These are phyloP conservation scores for Santalum album DNA, from an alignment of 164 flowering plant genomes.

Conservation along the genomic window DNA sequence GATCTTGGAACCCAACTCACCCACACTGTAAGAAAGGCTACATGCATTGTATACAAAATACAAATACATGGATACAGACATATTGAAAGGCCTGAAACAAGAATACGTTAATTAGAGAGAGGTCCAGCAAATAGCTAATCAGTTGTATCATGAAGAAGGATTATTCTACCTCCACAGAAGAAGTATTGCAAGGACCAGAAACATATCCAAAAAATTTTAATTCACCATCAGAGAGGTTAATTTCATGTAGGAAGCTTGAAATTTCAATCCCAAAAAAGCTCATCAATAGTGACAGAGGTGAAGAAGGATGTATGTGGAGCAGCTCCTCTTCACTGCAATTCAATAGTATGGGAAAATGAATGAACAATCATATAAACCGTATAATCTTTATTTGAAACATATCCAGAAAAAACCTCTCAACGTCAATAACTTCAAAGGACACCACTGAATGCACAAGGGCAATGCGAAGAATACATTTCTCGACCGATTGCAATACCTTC, in stretches of 20 bases:
- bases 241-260: constrained; percentile 32
- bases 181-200: constrained; percentile 37
- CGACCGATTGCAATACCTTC: constrained; percentile 68
- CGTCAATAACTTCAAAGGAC: constrained; percentile 57
- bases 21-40: neutral
- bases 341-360: constrained; percentile 5
- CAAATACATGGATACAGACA: constrained; percentile 89
- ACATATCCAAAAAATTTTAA: constrained; percentile 66
- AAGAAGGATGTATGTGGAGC: constrained; percentile 38
- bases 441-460: constrained; percentile 70
- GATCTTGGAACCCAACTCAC: neutral
- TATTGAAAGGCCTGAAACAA: constrained; percentile 76
- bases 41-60: neutral
- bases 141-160: neutral
- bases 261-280: constrained; percentile 52
- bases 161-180: constrained; percentile 50
- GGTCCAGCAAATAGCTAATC: neutral
- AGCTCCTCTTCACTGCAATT: constrained; percentile 57
- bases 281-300: constrained; percentile 55
- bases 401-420: constrained; percentile 51
- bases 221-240: constrained; percentile 41
- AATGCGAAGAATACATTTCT: constrained; percentile 52
- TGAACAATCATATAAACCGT: constrained; percentile 3
- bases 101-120: constrained; percentile 16
- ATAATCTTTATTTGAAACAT: neutral